phyloP scores from a whole-genome alignment of 805 yeast genomes.

The Kodamaea kakaduensis region DNA sequence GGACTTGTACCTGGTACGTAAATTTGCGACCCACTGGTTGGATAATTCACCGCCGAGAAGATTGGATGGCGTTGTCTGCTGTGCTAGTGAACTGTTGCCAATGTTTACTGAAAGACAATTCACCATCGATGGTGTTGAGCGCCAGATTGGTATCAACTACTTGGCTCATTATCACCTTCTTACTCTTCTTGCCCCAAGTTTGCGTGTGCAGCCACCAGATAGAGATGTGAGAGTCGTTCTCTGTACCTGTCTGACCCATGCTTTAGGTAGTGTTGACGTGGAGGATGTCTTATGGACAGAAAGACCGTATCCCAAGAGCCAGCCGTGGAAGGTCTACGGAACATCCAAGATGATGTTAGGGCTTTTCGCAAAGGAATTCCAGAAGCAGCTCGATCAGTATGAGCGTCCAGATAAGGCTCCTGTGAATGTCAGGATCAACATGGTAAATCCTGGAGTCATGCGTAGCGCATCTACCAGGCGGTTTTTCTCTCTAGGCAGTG shows the following conservation, averaged over 20 bases:
- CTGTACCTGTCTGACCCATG: conserved; percentile 76
- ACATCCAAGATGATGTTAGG: conserved; percentile 74
- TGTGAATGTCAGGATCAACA: conserved; percentile 60
- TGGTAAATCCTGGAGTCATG: conserved; percentile 91
- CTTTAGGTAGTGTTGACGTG: conserved; percentile 62
- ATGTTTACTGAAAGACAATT: conserved; percentile 59
- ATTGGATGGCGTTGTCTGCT: conserved; percentile 82
- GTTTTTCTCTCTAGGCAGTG: conserved; percentile 68
- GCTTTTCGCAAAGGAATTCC: conserved; percentile 75
- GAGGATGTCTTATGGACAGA: conserved; percentile 63
- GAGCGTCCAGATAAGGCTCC: conserved; percentile 72
- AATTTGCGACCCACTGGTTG: conserved; percentile 92
- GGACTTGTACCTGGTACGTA: conserved; percentile 70
- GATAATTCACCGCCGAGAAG: conserved; percentile 89
- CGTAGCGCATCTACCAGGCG: conserved; percentile 84
- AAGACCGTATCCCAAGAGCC: conserved; percentile 51
- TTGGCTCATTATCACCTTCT: conserved; percentile 77
- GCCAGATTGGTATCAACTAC: conserved; percentile 80
- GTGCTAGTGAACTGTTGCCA: conserved; percentile 83
- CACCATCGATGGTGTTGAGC: conserved; percentile 79
- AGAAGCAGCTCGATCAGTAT: conserved; percentile 53
- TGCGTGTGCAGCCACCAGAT: conserved; percentile 89
- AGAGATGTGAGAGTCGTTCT: conserved; percentile 83
- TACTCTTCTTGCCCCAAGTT: conserved; percentile 74
- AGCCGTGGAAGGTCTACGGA: conserved; percentile 78